These are phyloP conservation scores for Magnaporthales sp. DNA, from an alignment of 2,329 filamentous ascomycete species.

Conservation along the genomic window DNA sequence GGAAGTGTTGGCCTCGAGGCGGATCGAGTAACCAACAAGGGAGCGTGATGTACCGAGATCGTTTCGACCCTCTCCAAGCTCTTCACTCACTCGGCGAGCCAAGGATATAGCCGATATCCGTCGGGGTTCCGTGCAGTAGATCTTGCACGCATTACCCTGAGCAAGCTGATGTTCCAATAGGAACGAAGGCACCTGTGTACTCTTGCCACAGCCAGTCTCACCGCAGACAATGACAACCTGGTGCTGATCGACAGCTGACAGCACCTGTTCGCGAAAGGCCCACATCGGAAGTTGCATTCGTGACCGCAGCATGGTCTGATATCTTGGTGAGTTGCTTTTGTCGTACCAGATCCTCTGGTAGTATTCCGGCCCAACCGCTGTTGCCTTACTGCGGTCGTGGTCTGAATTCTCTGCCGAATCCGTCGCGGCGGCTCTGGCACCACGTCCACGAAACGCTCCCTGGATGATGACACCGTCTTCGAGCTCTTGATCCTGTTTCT, in stretches of 20 bases:
- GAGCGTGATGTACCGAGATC: conserved; percentile 79
- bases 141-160: conserved; percentile 73
- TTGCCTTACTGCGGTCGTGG: conserved; percentile 31
- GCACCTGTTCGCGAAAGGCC: conserved; percentile 69
- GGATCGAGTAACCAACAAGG: conserved; percentile 88
- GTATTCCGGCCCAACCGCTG: conserved; percentile 32
- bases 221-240: conserved; percentile 92
- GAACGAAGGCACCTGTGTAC: conserved; percentile 93
- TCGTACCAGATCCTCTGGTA: conserved; percentile 51
- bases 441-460: conserved; percentile 63
- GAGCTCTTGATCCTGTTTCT: conserved; percentile 59
- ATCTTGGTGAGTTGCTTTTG: conserved; percentile 50
- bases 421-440: conserved; percentile 32
- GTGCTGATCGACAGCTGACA: conserved; percentile 67
- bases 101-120: conserved; percentile 95
- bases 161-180: conserved; percentile 82
- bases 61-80: conserved; percentile 75
- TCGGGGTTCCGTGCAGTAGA: conserved; percentile 92
- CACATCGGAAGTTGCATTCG: conserved; percentile 86
- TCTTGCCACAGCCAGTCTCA: conserved; percentile 92
- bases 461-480: conserved; percentile 69
- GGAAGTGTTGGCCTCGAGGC: conserved; percentile 79
- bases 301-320: conserved; percentile 68
- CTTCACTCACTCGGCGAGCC: conserved; percentile 86
- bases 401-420: conserved; percentile 40